phyloP scores from a whole-genome alignment of 139 green algal species.

The Trebouxia sp. region DNA sequence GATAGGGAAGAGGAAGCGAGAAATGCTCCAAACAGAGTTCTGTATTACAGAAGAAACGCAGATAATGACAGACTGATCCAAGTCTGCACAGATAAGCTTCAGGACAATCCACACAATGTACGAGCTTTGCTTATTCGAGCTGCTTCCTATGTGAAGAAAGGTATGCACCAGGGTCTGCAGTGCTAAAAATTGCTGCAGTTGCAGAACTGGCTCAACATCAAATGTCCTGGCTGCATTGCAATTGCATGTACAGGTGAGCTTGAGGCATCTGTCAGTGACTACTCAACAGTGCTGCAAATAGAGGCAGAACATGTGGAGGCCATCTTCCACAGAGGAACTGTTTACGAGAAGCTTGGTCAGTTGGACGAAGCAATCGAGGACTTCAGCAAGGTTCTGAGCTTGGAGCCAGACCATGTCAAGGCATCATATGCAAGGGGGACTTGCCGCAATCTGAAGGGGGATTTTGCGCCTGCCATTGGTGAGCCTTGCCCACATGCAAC shows the following conservation, averaged over 20 bases:
- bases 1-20: slow-evolving; percentile 45
- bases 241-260: background rate
- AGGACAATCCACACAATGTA: slow-evolving; percentile 41
- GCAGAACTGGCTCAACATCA: background rate
- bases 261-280: slow-evolving; percentile 41
- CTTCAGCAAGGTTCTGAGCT: slow-evolving; percentile 60
- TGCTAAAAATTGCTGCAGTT: background rate
- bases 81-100: slow-evolving; percentile 52
- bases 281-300: slow-evolving; percentile 49
- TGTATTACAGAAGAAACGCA: slow-evolving; percentile 46
- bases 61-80: slow-evolving; percentile 62
- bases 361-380: slow-evolving; percentile 67
- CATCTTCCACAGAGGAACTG: slow-evolving; percentile 60
- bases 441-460: slow-evolving; percentile 71
- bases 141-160: slow-evolving; percentile 58
- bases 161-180: slow-evolving; percentile 27
- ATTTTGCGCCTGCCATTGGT: slow-evolving; percentile 72
- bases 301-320: slow-evolving; percentile 68
- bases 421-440: slow-evolving; percentile 69
- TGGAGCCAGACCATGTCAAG: slow-evolving; percentile 75
- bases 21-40: slow-evolving; percentile 43
- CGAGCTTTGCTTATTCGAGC: slow-evolving; percentile 62
- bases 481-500: too few relatives aligned
- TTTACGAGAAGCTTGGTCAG: slow-evolving; percentile 51
- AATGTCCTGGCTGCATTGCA: too few relatives aligned